Base-by-base conservation (phyloP, 1,284 basidiomycete genomes). In the Rhodotorula sp. region DNA sequence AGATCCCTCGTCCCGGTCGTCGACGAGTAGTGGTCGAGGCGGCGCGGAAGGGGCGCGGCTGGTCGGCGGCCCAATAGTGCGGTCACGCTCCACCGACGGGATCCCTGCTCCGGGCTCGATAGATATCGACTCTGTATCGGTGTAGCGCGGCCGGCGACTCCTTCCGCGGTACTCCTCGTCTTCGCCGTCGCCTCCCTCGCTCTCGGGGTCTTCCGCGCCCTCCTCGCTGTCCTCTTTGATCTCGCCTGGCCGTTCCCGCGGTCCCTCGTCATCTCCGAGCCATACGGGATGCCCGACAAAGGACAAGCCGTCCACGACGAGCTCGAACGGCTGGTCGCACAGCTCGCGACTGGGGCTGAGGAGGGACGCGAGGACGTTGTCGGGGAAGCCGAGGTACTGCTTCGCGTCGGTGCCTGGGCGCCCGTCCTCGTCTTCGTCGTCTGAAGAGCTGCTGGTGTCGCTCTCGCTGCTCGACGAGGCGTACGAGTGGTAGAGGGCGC, bases 271-370 rank as follows among this genome's bases (percentile, higher is more conserved):
- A n/a, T 85, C 78, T 48, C 90, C 89, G 16, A 88, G 87, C 77
- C 89, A 90, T 2, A 98, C 93, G 0, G 96, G 96, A 81, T 98
- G 95, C 0, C 96, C 96, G 53, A 98, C 86, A 80, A 98, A 98
- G 3, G 89, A 91, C n/a, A 98, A 85, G 78, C 95, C 91, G 78
- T 98, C 94, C 27, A 97, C 89, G 57, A 91, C 82, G 44, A 99
- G 86, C 81, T 97, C 94, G 79, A 97, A 98, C 79, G 93, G 93
- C 80, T 93, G 92, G 81, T 98, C 93, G 79, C 93, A 97, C 80
- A 94, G 87, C 23, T 89, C 86, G 45, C 84, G 83, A 57, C 89
- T 77, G n/a, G 75, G 87, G 0, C 94, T 93, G 12, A 98, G 85
- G 72, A 97, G 84, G 64, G 87, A 87, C 41, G 92, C 91, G 46